Conservation (phyloP, 2,329 filamentous ascomycete genomes). For the Colletotrichum zoysiae region DNA sequence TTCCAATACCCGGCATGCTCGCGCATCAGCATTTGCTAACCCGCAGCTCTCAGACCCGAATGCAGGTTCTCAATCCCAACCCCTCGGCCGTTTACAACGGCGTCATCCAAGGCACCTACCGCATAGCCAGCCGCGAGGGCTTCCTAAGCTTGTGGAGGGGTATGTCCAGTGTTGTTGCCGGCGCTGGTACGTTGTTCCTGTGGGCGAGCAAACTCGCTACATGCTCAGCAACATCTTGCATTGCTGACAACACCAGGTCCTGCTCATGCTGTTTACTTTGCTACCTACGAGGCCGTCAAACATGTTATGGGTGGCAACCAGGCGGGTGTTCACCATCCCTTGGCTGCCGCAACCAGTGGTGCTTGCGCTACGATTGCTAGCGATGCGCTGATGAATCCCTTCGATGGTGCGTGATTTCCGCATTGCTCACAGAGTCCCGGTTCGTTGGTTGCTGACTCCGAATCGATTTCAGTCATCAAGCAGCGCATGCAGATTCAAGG, state of each 20-base stretch:
- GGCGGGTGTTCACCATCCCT: conserved; percentile 87
- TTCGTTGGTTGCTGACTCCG: conserved; percentile 4
- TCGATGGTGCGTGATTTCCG: conserved; percentile 78
- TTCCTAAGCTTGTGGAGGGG: conserved; percentile 94
- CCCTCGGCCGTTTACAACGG: conserved; percentile 87
- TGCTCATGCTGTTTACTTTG: conserved; percentile 97
- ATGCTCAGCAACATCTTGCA: neutral
- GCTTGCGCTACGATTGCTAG: conserved; percentile 96
- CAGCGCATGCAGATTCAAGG: conserved; percentile 99
- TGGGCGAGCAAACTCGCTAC: neutral
- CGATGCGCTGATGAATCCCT: conserved; percentile 99
- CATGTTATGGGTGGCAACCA: conserved; percentile 94
- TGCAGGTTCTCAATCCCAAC: conserved; percentile 93
- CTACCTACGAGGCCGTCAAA: conserved; percentile 97
- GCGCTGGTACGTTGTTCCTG: conserved; percentile 76
- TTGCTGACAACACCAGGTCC: conserved; percentile 72
- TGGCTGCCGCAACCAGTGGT: conserved; percentile 93
- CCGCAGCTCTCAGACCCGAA: conserved; percentile 78
- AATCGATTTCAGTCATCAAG: conserved; percentile 82
- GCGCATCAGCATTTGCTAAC: conserved; percentile 38
- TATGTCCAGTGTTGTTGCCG: conserved; percentile 94
- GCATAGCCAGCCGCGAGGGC: conserved; percentile 91
- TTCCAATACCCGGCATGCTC: neutral
- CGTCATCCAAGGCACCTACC: conserved; percentile 90
- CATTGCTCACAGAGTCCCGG: no score